Base-by-base conservation (phyloP, 805 yeast species). In the Gaillardinia entomophila region DNA sequence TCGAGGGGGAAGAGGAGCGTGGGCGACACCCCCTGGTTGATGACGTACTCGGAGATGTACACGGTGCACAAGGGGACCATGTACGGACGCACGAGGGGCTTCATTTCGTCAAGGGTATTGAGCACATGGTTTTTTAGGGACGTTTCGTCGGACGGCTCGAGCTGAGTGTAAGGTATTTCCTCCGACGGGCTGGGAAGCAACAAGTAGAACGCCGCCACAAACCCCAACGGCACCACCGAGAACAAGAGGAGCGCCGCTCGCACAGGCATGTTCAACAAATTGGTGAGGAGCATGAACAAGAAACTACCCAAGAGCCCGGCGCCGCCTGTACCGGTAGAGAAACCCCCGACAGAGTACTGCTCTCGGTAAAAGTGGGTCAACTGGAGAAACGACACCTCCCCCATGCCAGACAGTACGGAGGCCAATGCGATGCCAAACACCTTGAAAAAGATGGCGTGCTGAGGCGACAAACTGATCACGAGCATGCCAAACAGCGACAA, bases 251-350 rank as follows among this genome's bases (percentile, higher is more conserved):
- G 62, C 0, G 85, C 64, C 1, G 64, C 36, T 37, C 65, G 65
- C 0, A 84, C 78, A 5, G 73, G 56, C 2, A 86, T 36, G 1
- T 75, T 67, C 15, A 84, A 30, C 49, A 87, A 60, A 1, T 90
- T 81, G 0, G 97, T 90, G 45, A 85, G 39, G 1, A 82, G 43
- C 70, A 90, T 48, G 49, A 75, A 89, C 11, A 73, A 49, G 33
- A 82, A 84, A 34, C 89, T 77, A 0, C 97, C 98, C 13, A 75
- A 71, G 4, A 90, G 55, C 0, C 98, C 98, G 1, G 98, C 97
- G 13, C 87, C 95, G 3, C 98, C 97, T 0, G 97, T 90, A 1
- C 98, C 98, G 6, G 88, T 75, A 14, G 95, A 83, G 77, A 94
- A 90, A 1, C 95, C 97, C 31, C 80, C 77, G 28, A 90, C 62